Percentiles rank a stretch among this genome's conserved stretches.
Conservation (phyloP, 2,329 filamentous ascomycete genomes). For the Talaromyces sp. region DNA sequence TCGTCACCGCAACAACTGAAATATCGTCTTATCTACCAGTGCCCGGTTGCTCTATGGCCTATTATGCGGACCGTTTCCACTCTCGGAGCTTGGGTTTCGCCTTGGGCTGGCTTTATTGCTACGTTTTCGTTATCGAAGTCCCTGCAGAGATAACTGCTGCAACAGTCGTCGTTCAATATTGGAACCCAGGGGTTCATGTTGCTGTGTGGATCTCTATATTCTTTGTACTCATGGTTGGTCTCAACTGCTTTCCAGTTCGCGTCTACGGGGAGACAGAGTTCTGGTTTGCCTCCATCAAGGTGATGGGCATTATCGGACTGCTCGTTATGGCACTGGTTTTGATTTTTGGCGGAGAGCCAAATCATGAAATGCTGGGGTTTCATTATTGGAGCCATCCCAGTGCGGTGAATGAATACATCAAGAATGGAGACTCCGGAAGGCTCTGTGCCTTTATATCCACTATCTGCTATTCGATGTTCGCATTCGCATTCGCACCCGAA, state of each 20-base stretch:
- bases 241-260: constrained; percentile 12
- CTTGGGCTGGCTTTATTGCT: constrained; percentile 58
- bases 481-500: constrained; percentile 73
- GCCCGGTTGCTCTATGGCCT: constrained; percentile 3
- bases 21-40: constrained; percentile 13
- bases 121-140: constrained; percentile 62
- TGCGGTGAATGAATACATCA: constrained; percentile 53
- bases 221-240: constrained; percentile 7
- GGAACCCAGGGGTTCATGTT: constrained; percentile 36
- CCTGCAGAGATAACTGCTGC: constrained; percentile 62
- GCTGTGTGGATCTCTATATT: constrained; percentile 12
- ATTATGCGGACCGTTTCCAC: constrained; percentile 8
- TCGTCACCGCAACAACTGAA: constrained; percentile 4
- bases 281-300: constrained; percentile 63
- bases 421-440: constrained; percentile 39
- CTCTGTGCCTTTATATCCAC: not conserved
- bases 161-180: constrained; percentile 63
- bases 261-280: constrained; percentile 40
- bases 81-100: constrained; percentile 48
- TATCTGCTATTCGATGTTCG: constrained; percentile 59
- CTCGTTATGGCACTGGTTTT: constrained; percentile 18
- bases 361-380: constrained; percentile 62
- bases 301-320: constrained; percentile 57
- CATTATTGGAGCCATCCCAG: constrained; percentile 65
- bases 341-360: constrained; percentile 27